Evolutionary conservation across 2,329 filamentous ascomycete species (phyloP), one percentile per base, ranked within the genome.

Genomic region (Aureobasidium sp.): DNA sequence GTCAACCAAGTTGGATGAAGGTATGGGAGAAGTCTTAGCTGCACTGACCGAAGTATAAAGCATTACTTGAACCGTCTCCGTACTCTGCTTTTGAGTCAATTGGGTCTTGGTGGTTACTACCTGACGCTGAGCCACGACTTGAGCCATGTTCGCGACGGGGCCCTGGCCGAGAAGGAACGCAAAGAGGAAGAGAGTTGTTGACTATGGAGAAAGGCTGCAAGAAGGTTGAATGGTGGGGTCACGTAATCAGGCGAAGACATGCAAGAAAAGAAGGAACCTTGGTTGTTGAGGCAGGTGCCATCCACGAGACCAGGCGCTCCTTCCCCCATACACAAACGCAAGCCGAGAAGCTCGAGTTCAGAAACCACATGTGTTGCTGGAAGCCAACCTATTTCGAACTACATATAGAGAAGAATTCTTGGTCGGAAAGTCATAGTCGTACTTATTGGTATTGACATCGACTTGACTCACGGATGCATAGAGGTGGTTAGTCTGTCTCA

Each of bases 31-130:
- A 36, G 14, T n/a, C 3, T 4, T 14, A 11, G 15, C 11, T 41
- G 41, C 5, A 53, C 47, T 45, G 39, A 62, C 60, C 31, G 49
- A 29, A 25, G 47, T 56, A 25, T 55, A 62, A 8, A 62, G 49
- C 60, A 62, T 62, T n/a, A 55, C 49, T 27, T 62, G 49, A 3
- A 62, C 60, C 3, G 60, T 62, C 25, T 62, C 51, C 7, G 42
- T 56, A 22, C 60, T 62, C 42, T 62, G 60, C 15, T 62, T 22
- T n/a, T 62, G 60, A 34, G 27, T 56, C 41, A 56, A 17, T 7
- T 31, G 12, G 5, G 60, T 27, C 34, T 60, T 51, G 39, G 57
- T 42, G 25, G n/a, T 45, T 7, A 42, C 22, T n/a, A 20, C 17
- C 44, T 49, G 44, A 31, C 25, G 57, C 12, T 29, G 36, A 25